These are phyloP conservation scores for Phytophthora brassicae DNA, from an alignment of 352 stramenopile genomes.

Conservation along the genomic window DNA sequence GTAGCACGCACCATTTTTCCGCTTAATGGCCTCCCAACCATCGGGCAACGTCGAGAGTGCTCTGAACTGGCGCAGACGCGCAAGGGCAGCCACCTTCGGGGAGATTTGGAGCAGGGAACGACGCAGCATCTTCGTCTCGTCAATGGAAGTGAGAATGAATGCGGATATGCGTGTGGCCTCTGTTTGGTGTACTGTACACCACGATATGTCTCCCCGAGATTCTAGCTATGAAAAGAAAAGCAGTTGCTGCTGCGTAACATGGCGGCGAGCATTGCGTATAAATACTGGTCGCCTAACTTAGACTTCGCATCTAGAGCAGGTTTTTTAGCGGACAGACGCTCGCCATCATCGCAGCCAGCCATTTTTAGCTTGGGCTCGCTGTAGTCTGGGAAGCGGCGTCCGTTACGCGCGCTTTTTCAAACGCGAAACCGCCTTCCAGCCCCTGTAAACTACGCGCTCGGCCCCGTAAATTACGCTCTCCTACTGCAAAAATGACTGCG, in stretches of 20 bases:
- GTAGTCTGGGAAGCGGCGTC: constrained; percentile 25
- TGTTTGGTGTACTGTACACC: constrained; percentile 14
- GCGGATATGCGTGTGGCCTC: constrained; percentile 12
- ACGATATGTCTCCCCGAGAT: constrained; percentile 1
- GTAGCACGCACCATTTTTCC: constrained; percentile 48
- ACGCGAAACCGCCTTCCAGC: constrained; percentile 27
- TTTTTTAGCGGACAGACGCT: not conserved
- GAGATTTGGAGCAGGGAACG: constrained; percentile 12
- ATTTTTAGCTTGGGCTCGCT: constrained; percentile 10
- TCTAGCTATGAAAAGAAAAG: not conserved
- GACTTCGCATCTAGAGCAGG: not conserved
- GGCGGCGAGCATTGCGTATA: not conserved
- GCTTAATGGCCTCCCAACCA: constrained; percentile 62
- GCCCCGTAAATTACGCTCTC: constrained; percentile 13
- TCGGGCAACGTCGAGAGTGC: constrained; percentile 42
- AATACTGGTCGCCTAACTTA: constrained; percentile 3
- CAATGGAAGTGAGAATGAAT: constrained; percentile 25
- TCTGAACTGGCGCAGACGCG: constrained; percentile 5
- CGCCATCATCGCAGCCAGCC: constrained; percentile 3
- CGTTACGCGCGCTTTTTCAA: constrained; percentile 41
- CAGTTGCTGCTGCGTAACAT: not conserved
- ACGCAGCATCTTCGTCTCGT: constrained; percentile 28
- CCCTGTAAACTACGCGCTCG: no score
- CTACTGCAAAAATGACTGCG: constrained; percentile 15
- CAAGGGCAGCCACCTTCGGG: not conserved